Percentiles rank a stretch among this genome's conserved stretches.
Evolutionary conservation across 2,329 filamentous ascomycete species (phyloP).

Genomic region (Hortaea werneckii): DNA sequence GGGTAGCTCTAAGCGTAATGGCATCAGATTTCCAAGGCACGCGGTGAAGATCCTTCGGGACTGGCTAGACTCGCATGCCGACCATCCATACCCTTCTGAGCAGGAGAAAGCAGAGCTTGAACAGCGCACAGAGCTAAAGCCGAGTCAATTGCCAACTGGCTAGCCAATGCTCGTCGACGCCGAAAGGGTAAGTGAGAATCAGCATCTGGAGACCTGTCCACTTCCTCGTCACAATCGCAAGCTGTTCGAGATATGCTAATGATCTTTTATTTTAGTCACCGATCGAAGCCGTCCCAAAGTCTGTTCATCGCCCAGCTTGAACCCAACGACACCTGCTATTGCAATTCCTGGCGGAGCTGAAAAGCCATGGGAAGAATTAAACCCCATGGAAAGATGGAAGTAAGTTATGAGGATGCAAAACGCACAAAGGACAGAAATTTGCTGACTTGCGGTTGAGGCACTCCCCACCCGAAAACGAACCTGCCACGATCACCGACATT

Average conservation of each 20-base stretch:
- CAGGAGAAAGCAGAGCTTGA: constrained; percentile 75
- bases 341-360: constrained; percentile 56
- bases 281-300: constrained; percentile 40
- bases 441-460: background rate
- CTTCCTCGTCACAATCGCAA: background rate
- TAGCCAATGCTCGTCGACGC: constrained; percentile 76
- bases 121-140: constrained; percentile 66
- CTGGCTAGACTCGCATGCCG: constrained; percentile 70
- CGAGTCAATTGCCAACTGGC: constrained; percentile 86
- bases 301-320: constrained; percentile 52
- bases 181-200: constrained; percentile 64
- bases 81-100: constrained; percentile 80
- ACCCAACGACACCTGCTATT: constrained; percentile 53
- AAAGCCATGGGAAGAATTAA: constrained; percentile 40
- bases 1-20: constrained; percentile 36
- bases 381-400: constrained; percentile 59
- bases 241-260: background rate
- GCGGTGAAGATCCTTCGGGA: constrained; percentile 72
- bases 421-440: background rate
- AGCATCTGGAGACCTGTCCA: background rate
- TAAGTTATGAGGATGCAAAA: constrained; percentile 21
- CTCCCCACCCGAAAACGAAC: constrained; percentile 60
- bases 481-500: constrained; percentile 54
- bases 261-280: constrained; percentile 16
- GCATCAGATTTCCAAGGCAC: constrained; percentile 67